A percentile compares a stretch with the other conserved stretches of the same genome.
These are phyloP conservation scores for Acacia confusa DNA, from an alignment of 306 rosid genomes.

Conservation along the genomic window DNA sequence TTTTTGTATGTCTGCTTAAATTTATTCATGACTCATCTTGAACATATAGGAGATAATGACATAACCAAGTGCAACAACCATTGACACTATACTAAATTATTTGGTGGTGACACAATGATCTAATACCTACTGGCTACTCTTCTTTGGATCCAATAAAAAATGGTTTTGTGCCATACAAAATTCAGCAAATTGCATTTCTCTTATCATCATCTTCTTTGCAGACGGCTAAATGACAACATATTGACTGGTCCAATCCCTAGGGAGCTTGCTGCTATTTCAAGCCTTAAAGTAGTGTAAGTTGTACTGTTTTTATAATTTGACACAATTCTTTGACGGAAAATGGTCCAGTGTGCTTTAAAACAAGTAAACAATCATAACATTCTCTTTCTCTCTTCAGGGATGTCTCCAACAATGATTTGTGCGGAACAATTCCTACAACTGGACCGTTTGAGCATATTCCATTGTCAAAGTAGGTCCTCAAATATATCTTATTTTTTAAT, in stretches of 20 bases:
- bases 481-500: constrained; percentile 3
- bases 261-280: constrained; percentile 64
- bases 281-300: constrained; percentile 97
- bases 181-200: constrained; percentile 25
- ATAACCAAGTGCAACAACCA: background rate
- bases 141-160: background rate
- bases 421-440: constrained; percentile 88
- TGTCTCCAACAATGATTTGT: constrained; percentile 81
- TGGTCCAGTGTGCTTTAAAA: background rate
- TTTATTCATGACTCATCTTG: background rate
- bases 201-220: constrained; percentile 39
- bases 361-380: constrained; percentile 22
- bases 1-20: constrained; percentile 70
- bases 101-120: background rate
- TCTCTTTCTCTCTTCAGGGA: constrained; percentile 59
- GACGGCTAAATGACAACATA: constrained; percentile 82
- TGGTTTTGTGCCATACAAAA: background rate
- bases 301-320: constrained; percentile 14
- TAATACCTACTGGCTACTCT: background rate
- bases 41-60: background rate
- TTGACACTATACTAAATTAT: background rate
- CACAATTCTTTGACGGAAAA: background rate
- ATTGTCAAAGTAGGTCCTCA: constrained; percentile 64
- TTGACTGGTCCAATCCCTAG: constrained; percentile 83
- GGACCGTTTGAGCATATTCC: constrained; percentile 96